Evolutionary conservation across 2,329 filamentous ascomycete species (phyloP).

Genomic region (Apiospora marii): DNA sequence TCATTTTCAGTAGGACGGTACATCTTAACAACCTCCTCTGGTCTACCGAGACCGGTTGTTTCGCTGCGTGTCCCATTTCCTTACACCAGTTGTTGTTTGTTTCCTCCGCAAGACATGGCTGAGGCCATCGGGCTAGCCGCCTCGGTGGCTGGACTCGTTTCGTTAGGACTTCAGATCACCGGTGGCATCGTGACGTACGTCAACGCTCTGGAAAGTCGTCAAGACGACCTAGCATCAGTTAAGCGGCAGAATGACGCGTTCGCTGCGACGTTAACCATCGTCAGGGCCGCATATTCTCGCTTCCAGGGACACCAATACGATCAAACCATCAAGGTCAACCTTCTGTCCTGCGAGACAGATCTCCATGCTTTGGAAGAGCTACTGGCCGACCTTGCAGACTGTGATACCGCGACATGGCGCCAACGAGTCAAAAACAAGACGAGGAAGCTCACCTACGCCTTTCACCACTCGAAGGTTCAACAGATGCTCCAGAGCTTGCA

Average conservation of each 20-base stretch:
- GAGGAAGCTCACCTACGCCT: conserved; percentile 25
- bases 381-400: conserved; percentile 21
- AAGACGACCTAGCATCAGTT: conserved; percentile 22
- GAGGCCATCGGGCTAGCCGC: conserved; percentile 26
- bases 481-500: conserved; percentile 24
- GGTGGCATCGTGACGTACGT: conserved; percentile 24
- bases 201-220: conserved; percentile 20
- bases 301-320: conserved; percentile 13
- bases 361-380: conserved; percentile 20
- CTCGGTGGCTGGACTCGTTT: conserved; percentile 26
- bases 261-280: not conserved
- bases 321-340: not conserved
- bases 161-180: conserved; percentile 25
- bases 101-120: no score
- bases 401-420: conserved; percentile 19
- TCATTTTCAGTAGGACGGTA: no score
- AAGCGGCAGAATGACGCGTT: conserved; percentile 25
- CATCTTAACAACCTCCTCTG: no score
- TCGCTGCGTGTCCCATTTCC: no score
- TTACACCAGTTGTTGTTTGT: no score
- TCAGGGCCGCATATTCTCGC: not conserved
- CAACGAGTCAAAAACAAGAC: conserved; percentile 16
- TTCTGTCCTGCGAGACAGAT: conserved; percentile 23
- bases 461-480: conserved; percentile 24
- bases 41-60: no score